Percentiles rank a stretch among this genome's conserved stretches.
Conservation (phyloP, 352 stramenopile species). For the Thraustochytrium aureum region DNA sequence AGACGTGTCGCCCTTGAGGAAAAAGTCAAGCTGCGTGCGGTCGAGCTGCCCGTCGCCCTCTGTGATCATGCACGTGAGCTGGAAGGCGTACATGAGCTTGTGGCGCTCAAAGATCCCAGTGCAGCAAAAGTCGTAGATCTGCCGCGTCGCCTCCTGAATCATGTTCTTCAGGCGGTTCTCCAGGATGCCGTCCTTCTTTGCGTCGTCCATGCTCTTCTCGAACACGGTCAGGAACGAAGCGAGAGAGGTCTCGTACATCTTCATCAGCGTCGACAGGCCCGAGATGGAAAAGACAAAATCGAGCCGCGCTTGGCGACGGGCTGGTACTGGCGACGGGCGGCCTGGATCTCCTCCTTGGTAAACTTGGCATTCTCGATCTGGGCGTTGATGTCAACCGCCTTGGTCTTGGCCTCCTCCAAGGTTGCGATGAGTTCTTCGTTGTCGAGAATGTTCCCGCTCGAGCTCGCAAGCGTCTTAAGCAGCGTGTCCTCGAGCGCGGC, state of each 20-base stretch:
- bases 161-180: constrained; percentile 80
- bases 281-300: constrained; percentile 92
- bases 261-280: constrained; percentile 84
- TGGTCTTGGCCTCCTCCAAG: constrained; percentile 92
- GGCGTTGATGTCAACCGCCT: constrained; percentile 85
- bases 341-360: constrained; percentile 91
- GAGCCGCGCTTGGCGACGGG: constrained; percentile 84
- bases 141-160: constrained; percentile 80
- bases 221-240: constrained; percentile 87
- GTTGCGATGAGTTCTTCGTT: constrained; percentile 92
- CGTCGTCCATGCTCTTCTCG: constrained; percentile 78
- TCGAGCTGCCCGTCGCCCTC: constrained; percentile 75
- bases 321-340: constrained; percentile 80
- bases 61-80: constrained; percentile 95
- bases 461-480: constrained; percentile 80
- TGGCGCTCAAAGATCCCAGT: constrained; percentile 96
- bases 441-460: constrained; percentile 87
- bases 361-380: constrained; percentile 87
- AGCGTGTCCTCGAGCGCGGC: constrained; percentile 88
- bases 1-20: constrained; percentile 79
- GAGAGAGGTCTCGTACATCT: constrained; percentile 94
- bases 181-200: constrained; percentile 83
- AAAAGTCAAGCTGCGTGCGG: constrained; percentile 85
- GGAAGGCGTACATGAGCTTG: constrained; percentile 96
- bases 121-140: constrained; percentile 96